phyloP scores from a whole-genome alignment of 352 stramenopile species.

The Phytophthora ohioensis region DNA sequence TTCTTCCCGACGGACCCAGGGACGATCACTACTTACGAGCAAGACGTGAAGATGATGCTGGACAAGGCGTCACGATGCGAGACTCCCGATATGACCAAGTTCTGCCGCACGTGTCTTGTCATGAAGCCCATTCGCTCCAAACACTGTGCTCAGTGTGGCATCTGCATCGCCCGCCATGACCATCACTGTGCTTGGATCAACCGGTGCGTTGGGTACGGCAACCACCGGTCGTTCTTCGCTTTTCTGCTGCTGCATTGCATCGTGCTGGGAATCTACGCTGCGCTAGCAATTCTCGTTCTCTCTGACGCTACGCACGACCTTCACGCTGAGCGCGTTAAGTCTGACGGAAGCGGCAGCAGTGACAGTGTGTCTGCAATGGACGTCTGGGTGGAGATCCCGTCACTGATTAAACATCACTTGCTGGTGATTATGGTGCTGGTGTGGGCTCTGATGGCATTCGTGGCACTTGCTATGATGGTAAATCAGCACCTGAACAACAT shows the following conservation, averaged over 20 bases:
- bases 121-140: conserved; percentile 82
- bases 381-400: conserved; percentile 70
- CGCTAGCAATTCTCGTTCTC: conserved; percentile 51
- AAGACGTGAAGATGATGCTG: conserved; percentile 66
- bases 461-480: conserved; percentile 68
- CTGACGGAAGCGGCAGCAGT: conserved; percentile 22
- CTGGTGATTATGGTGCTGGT: conserved; percentile 68
- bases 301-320: conserved; percentile 48
- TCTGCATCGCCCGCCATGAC: conserved; percentile 87
- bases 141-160: conserved; percentile 78
- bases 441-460: conserved; percentile 59
- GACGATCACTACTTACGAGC: conserved; percentile 56
- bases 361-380: conserved; percentile 53
- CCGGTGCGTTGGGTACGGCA: conserved; percentile 78
- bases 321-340: conserved; percentile 39
- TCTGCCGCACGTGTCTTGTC: conserved; percentile 80
- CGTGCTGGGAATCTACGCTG: conserved; percentile 56
- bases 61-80: conserved; percentile 52
- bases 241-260: conserved; percentile 81
- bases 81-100: conserved; percentile 50
- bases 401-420: conserved; percentile 59
- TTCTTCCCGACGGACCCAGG: conserved; percentile 68
- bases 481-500: conserved; percentile 75
- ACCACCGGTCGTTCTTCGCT: conserved; percentile 81
- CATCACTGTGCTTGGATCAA: conserved; percentile 92